Evolutionary conservation across 1,284 basidiomycete species (phyloP).

Genomic region (Peniophora sp.): DNA sequence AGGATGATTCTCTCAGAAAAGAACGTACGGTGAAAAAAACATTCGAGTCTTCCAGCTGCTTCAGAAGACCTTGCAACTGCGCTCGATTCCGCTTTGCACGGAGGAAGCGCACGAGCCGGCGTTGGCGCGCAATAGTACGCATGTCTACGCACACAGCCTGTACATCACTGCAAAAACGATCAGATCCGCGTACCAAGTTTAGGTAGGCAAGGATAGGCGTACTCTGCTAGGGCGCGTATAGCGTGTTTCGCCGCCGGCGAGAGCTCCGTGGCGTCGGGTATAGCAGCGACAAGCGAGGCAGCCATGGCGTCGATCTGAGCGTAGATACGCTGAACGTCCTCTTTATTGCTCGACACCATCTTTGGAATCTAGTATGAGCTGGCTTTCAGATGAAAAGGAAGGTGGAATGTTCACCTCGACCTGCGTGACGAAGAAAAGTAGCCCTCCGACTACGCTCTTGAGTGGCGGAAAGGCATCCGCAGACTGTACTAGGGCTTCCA

Average conservation of each 20-base stretch:
- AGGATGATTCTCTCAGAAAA: no score
- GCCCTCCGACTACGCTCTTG: not conserved
- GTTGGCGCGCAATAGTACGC: not conserved
- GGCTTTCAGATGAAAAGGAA: not conserved
- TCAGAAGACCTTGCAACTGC: not conserved
- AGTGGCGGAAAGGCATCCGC: not conserved
- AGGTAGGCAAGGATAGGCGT: no score
- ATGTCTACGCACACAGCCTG: not conserved
- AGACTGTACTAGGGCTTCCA: not conserved
- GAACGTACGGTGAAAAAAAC: not conserved
- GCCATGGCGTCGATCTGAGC: not conserved
- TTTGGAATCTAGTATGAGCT: no score
- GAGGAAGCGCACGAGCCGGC: not conserved
- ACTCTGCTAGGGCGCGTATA: not conserved
- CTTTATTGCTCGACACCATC: not conserved
- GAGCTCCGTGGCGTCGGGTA: not conserved
- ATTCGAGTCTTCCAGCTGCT: not conserved
- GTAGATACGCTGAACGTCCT: not conserved
- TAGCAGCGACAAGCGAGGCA: not conserved
- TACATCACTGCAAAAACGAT: not conserved
- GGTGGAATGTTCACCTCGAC: not conserved
- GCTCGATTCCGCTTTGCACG: not conserved
- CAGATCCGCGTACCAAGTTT: not conserved
- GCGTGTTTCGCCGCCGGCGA: not conserved
- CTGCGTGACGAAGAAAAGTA: not conserved